Evolutionary conservation across 169 alveolate species (phyloP), one percentile per base, ranked within the genome.

Genomic region (Besnoitia besnoiti): DNA sequence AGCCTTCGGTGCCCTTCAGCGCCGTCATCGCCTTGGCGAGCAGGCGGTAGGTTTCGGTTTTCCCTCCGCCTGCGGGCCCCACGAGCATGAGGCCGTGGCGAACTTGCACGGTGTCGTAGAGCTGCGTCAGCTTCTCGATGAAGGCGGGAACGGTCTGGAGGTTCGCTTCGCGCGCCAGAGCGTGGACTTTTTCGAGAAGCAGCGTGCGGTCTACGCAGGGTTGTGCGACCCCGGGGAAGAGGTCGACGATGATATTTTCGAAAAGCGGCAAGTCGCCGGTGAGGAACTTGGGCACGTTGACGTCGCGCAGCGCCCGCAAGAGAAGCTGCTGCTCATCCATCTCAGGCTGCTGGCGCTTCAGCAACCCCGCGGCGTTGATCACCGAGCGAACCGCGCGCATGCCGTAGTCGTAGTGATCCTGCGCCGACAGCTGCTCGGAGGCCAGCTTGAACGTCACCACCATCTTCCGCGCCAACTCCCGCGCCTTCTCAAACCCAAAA

Each of bases 31-130:
- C 95, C 44, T 95, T 95, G 67, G 97, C 93, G 75, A 98, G 93
- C 44, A 97, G 96, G 46, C 97, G 94, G 94, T 97, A 97, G 93
- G 97, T 97, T 61, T 96, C 93, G 24, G 99, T 97, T 95, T 98
- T 98, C 76, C 99, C 99, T 51, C 99, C 99, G 27, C 99, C 99
- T 19, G 99, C 97, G 0, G 99, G 99, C 24, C 99, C 99, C 10
- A 98, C 99, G 21, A 98, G 95, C 99, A 98, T 98, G 85, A 98
- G 96, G 44, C 99, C 99, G 95, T 98, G 99, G 91, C 99, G 96
- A 5, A 98, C 99, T 90, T 97, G 97, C 50, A 96, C 97, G 24
- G 99, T 98, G 93, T 98, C 99, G 94, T 97, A 97, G 46, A 98
- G 96, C 95, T 98, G 98, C 84, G 96, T 94, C 50, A 98, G 97